Evolutionary conservation across 169 alveolate species (phyloP), one percentile per base, ranked within the genome.

Genomic region (Eimeria zaria): DNA sequence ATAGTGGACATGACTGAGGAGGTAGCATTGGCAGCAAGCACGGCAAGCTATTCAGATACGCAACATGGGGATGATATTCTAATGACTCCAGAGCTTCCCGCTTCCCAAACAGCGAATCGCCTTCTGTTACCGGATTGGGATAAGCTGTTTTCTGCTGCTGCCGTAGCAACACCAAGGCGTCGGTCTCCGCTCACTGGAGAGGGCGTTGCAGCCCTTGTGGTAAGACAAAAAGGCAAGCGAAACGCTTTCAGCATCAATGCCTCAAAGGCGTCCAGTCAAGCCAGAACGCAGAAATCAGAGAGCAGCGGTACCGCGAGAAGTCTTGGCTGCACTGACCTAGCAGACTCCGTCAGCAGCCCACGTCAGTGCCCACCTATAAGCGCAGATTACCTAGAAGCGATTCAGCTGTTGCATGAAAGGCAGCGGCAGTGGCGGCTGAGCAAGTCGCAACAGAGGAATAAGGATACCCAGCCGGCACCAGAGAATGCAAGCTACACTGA

Each of bases 401-500:
- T 87, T 44, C 94, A 87, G 51, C 94, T 62, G 51, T 30, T 87
- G 94, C 94, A 87, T 44, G 94, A 87, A n/a, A 87, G 94, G 12
- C 94, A 87, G 33, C 62, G 81, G 83, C 93, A 87, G 33, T 18
- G 78, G 94, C 83, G 94, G 81, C n/a, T 64, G 44, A 11, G 44
- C 18, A 87, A 46, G 7, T 44, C 67, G 67, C 83, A 87, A 74
- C 94, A 87, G 58, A 64, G 94, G 64, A 36, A 64, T 58, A 64
- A 64, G 81, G 94, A 18, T 9, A 60, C 53, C 27, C 83, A 46
- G 48, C 51, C 67, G n/a, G 62, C 94, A 39, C 64, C 64, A 20
- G 94, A 87, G 18, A 46, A 12, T 33, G 94, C 48, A 18, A 33
- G 64, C 55, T 67, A 30, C 48, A 87, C 94, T 22, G 94, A 87